Conservation (phyloP, 371 early-diverging fungal genomes). For the Mortierella sp. region DNA sequence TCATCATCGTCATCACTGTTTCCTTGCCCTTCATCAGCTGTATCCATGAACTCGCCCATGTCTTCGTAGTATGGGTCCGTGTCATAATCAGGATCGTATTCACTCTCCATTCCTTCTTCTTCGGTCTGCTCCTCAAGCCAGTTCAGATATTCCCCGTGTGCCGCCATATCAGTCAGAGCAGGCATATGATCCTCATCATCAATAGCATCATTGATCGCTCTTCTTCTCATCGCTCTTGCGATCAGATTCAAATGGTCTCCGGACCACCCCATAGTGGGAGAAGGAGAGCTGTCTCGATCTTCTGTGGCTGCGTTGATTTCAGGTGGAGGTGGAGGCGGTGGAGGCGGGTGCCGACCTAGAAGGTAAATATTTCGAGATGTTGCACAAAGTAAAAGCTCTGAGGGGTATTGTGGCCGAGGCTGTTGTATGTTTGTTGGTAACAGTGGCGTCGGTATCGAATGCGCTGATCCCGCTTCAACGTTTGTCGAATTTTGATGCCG, state of each 20-base stretch:
- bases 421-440: background rate
- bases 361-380: conserved; percentile 48
- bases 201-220: conserved; percentile 7
- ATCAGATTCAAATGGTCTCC: background rate
- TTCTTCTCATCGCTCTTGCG: background rate
- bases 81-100: conserved; percentile 19
- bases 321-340: background rate
- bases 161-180: background rate
- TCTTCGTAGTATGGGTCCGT: conserved; percentile 26
- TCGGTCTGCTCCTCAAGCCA: conserved; percentile 9
- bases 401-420: conserved; percentile 12
- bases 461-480: background rate
- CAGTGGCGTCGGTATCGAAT: background rate
- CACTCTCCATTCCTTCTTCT: conserved; percentile 9
- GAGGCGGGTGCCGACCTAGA: conserved; percentile 19
- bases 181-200: background rate
- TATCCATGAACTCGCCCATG: conserved; percentile 19
- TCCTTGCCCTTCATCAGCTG: conserved; percentile 13
- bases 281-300: background rate
- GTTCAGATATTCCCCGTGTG: background rate
- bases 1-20: background rate
- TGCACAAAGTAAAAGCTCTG: conserved; percentile 31
- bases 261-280: background rate
- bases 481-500: background rate
- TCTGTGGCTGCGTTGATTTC: background rate